phyloP scores from a whole-genome alignment of 2,329 filamentous ascomycete species.

The Tolypocladium inflatum region DNA sequence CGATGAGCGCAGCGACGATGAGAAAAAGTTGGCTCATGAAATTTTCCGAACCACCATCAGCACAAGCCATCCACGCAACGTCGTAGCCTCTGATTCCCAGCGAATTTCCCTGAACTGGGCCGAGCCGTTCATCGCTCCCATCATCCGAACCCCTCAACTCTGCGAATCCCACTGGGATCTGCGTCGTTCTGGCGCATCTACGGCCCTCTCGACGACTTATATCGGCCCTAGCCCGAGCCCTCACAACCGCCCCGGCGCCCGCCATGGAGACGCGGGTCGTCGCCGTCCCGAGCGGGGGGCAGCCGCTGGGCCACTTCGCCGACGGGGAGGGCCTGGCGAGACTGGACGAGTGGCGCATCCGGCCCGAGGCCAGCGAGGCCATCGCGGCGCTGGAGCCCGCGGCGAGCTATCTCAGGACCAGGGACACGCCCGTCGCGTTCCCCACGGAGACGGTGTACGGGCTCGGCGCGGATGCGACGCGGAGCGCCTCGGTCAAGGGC shows the following conservation, averaged over 20 bases:
- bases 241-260: conserved; percentile 1
- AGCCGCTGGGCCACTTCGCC: conserved; percentile 24
- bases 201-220: conserved; percentile 13
- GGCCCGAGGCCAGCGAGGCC: conserved; percentile 16
- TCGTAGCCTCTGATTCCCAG: not conserved
- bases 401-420: conserved; percentile 53
- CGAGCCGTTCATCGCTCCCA: not conserved
- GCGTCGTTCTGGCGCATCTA: not conserved
- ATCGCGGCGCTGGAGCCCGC: conserved; percentile 47
- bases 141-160: not conserved
- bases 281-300: conserved; percentile 19
- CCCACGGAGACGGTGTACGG: conserved; percentile 98
- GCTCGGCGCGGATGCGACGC: conserved; percentile 88
- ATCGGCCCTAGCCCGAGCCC: conserved; percentile 9
- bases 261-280: conserved; percentile 32
- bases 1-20: not conserved
- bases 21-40: not conserved
- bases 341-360: conserved; percentile 34
- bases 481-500: conserved; percentile 72
- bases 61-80: not conserved
- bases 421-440: conserved; percentile 77
- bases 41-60: not conserved
- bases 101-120: not conserved
- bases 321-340: conserved; percentile 15
- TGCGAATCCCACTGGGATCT: not conserved